Evolutionary conservation across 2,329 filamentous ascomycete genomes (phyloP).

Genomic region (Exophiala mesophila): DNA sequence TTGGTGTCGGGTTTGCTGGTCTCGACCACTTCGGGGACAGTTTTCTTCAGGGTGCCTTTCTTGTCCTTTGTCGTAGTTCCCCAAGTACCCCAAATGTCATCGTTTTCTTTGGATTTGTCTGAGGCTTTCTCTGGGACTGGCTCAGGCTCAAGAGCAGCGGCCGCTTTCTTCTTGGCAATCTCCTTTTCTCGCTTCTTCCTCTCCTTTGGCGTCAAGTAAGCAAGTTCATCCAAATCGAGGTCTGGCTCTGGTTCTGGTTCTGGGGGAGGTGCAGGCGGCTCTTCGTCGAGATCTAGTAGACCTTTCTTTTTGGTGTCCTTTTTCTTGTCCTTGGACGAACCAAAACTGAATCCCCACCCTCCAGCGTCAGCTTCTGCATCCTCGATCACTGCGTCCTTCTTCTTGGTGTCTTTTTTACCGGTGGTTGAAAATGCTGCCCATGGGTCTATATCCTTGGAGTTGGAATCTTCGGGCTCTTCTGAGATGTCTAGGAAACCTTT

Average conservation of each 20-base stretch:
- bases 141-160: slow-evolving; percentile 30
- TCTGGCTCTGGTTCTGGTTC: slow-evolving; percentile 7
- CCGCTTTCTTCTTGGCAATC: slow-evolving; percentile 15
- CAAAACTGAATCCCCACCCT: not conserved
- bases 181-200: not conserved
- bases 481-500: slow-evolving; percentile 1
- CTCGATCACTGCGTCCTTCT: slow-evolving; percentile 14
- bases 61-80: slow-evolving; percentile 42
- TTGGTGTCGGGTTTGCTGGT: slow-evolving; percentile 17
- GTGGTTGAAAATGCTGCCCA: not conserved
- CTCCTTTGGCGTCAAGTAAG: not conserved
- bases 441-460: not conserved
- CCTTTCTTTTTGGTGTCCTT: slow-evolving; percentile 14
- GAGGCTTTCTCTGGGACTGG: slow-evolving; percentile 5
- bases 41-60: slow-evolving; percentile 42
- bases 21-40: slow-evolving; percentile 19
- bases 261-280: not conserved
- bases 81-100: slow-evolving; percentile 44
- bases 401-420: slow-evolving; percentile 17
- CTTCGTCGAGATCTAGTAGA: not conserved
- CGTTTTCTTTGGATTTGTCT: slow-evolving; percentile 42
- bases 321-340: slow-evolving; percentile 5
- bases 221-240: slow-evolving; percentile 7
- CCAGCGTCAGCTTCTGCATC: not conserved
- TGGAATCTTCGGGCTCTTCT: not conserved